phyloP scores from a whole-genome alignment of 1,284 basidiomycete genomes.

The Tranzscheliella williamsii region DNA sequence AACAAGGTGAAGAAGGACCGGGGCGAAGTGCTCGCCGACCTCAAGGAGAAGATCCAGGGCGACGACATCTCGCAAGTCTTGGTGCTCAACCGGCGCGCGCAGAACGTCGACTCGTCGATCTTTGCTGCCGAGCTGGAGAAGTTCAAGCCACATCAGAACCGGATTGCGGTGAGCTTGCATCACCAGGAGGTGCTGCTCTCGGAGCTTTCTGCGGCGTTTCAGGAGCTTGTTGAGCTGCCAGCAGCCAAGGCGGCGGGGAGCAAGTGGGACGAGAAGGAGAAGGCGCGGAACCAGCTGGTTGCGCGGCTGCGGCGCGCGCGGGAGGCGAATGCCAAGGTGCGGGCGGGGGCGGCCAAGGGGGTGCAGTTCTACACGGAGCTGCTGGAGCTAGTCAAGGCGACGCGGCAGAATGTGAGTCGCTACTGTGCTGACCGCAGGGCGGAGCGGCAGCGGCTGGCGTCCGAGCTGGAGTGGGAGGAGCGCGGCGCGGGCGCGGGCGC shows the following conservation, averaged over 20 bases:
- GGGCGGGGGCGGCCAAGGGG: constrained; percentile 83
- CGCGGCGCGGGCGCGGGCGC: constrained; percentile 63
- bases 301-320: constrained; percentile 73
- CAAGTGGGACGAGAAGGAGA: constrained; percentile 75
- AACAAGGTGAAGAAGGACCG: constrained; percentile 67
- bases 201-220: constrained; percentile 35
- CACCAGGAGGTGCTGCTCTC: constrained; percentile 73
- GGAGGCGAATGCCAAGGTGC: constrained; percentile 82
- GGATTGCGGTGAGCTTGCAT: constrained; percentile 74
- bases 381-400: constrained; percentile 69
- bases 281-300: constrained; percentile 73
- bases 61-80: constrained; percentile 96
- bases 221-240: constrained; percentile 21
- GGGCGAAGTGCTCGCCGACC: constrained; percentile 81
- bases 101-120: constrained; percentile 79
- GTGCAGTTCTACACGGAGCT: constrained; percentile 84
- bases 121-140: constrained; percentile 94
- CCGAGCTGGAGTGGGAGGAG: constrained; percentile 74
- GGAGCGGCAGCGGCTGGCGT: constrained; percentile 73
- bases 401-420: constrained; percentile 69
- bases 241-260: constrained; percentile 68
- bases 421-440: constrained; percentile 71
- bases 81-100: constrained; percentile 84
- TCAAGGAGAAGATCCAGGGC: constrained; percentile 93
- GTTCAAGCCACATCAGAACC: constrained; percentile 85